phyloP scores from a whole-genome alignment of 2,329 filamentous ascomycete species.

The Cryoendolithus antarcticus region DNA sequence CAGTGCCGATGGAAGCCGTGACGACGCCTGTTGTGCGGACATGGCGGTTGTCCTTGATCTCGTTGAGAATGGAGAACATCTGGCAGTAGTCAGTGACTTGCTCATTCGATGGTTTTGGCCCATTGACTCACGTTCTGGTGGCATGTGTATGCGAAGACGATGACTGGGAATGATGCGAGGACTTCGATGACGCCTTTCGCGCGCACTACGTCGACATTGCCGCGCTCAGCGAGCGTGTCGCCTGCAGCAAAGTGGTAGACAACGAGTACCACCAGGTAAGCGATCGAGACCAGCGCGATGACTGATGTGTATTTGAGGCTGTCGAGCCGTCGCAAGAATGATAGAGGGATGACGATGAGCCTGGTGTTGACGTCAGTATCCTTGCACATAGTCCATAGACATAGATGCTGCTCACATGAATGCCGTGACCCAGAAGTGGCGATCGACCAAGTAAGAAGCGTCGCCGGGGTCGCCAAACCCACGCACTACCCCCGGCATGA shows the following conservation, averaged over 20 bases:
- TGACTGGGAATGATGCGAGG: constrained; percentile 79
- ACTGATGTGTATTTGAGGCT: constrained; percentile 96
- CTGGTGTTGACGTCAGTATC: constrained; percentile 26
- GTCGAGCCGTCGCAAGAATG: constrained; percentile 80
- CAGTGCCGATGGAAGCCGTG: constrained; percentile 70
- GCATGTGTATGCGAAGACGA: constrained; percentile 98
- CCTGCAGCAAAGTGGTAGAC: constrained; percentile 77
- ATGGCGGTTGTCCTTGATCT: constrained; percentile 76
- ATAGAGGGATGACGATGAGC: constrained; percentile 86
- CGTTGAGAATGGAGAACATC: constrained; percentile 99
- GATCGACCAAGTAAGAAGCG: constrained; percentile 66
- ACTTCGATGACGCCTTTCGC: constrained; percentile 71
- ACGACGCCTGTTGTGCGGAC: constrained; percentile 69
- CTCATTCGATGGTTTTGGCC: no score
- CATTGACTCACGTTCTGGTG: constrained; percentile 70
- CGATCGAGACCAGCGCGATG: constrained; percentile 81
- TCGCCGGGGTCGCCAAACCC: constrained; percentile 60
- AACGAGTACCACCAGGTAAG: constrained; percentile 84
- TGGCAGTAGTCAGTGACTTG: constrained; percentile 23
- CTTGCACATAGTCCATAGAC: not conserved
- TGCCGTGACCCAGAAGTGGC: constrained; percentile 93
- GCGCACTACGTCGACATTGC: constrained; percentile 60
- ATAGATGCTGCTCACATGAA: constrained; percentile 58
- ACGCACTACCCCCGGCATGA: constrained; percentile 88
- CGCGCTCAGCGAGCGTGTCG: constrained; percentile 62